Evolutionary conservation across 805 yeast genomes (phyloP), one percentile per base, ranked within the genome.

Genomic region (Saitoella complicata): DNA sequence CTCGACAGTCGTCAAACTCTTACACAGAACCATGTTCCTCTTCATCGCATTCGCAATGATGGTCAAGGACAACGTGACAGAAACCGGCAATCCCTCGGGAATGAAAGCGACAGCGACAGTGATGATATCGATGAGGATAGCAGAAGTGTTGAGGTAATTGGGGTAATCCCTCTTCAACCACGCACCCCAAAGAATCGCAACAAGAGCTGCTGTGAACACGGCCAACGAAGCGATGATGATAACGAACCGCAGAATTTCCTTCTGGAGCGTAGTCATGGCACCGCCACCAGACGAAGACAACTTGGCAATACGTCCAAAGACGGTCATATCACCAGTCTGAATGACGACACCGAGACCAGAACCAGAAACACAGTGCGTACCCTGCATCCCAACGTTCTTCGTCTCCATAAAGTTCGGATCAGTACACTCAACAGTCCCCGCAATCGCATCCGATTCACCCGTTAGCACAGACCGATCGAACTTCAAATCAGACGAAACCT

Each of bases 41-140:
- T 59, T 63, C 75, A 73, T 71, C 40, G 59, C 60, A 37, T 56
- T 54, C 12, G 77, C 75, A 31, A 73, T 67, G 37, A 72, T 64
- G 32, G 70, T 57, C 45, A 73, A 58, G 53, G 73, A 70, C 5
- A 70, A 66, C 29, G 76, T 67, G 40, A 71, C 59, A 5, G 75
- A 70, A 46, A 72, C 68, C 12, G 76, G 76, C 10, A 53, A 49
- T 32, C 75, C 74, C 52, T 71, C 73, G 5, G 75, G 75, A 40
- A 71, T 67, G 46, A 71, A 70, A 1, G 76, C 66, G 37, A 71
- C 72, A 1, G 68, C 64, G 38, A 71, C 61, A 1, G 71, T 67
- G 32, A 70, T 71, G 41, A 65, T 45, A 47, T 66, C 70, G 7
- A 42, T 29, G 13, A 40, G 10, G 11, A 40, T 29, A 36, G 30